Conservation (phyloP, 1,139 yeast genomes). For the Protomyces arabidopsidicola region DNA sequence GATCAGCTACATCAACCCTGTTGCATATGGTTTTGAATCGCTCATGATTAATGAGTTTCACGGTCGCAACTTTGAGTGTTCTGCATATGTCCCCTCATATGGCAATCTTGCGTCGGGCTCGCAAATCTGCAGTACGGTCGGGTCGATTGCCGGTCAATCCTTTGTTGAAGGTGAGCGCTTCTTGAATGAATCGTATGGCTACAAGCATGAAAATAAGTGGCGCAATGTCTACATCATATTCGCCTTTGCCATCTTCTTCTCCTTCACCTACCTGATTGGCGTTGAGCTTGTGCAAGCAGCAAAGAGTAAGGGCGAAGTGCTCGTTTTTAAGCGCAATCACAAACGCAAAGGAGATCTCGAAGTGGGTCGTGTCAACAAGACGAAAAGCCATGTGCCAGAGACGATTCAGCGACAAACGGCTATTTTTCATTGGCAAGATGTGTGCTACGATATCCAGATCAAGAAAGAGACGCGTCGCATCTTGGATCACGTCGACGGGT, state of each 20-base stretch:
- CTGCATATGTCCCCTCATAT: constrained; percentile 47
- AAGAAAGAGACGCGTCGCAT: constrained; percentile 48
- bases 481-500: constrained; percentile 56
- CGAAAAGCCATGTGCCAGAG: constrained; percentile 24
- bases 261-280: constrained; percentile 49
- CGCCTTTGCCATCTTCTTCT: constrained; percentile 41
- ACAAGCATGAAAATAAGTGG: constrained; percentile 41
- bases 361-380: constrained; percentile 1
- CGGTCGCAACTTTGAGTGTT: constrained; percentile 44
- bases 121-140: constrained; percentile 45
- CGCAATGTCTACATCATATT: constrained; percentile 42
- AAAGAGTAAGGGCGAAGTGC: constrained; percentile 52
- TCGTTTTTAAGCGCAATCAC: constrained; percentile 37
- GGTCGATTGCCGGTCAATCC: constrained; percentile 43
- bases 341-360: constrained; percentile 12
- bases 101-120: constrained; percentile 39
- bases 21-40: constrained; percentile 48
- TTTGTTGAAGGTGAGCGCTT: constrained; percentile 46
- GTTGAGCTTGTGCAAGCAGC: constrained; percentile 52
- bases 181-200: constrained; percentile 40
- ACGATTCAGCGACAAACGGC: constrained; percentile 37
- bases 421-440: constrained; percentile 47
- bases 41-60: constrained; percentile 49
- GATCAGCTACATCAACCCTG: constrained; percentile 50
- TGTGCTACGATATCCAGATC: constrained; percentile 45